Evolutionary conservation across 140 eudicot species (phyloP), one percentile per base, ranked within the genome.

Genomic region (Eryngium alpinum): DNA sequence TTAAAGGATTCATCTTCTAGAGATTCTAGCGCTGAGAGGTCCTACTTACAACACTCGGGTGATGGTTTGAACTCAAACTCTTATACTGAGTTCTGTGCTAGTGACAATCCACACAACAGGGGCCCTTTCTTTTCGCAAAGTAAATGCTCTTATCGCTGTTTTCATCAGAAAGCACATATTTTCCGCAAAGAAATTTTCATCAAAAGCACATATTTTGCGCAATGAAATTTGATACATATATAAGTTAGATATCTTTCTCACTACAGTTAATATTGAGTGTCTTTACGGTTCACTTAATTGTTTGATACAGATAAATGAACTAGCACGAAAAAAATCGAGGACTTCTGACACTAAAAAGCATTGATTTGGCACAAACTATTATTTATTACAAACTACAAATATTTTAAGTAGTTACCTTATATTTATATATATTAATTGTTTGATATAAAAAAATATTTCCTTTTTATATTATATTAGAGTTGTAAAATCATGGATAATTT

Each of bases 71-170:
- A n/a, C 21, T 75, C 7, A 0, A 70, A 67, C 49, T 28, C 29
- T 22, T 34, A 70, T 10, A 76, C 80, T 28, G 80, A 88, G 53
- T 90, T 80, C 70, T 60, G 21, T 65, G 91, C 86, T 33, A 49
- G 71, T 3, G 57, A 80, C 69, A 82, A 89, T 71, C 93, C 88
- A 3, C 88, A 76, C 72, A 14, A 32, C 14, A 81, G 91, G 62
- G 29, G 76, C 77, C 93, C 93, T 1, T 60, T 90, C 17, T 5
- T 75, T 10, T 83, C 82, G 25, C 82, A 81, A n/a, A 65, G 93
- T 90, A 81, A 62, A 72, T 33, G 44, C 51, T 56, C 53, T 43
- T 84, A 15, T 53, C 24, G 10, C 15, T 22, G 21, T n/a, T 17
- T 33, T 52, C 38, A 19, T 14, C 53, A n/a, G n/a, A n/a, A n/a